Evolutionary conservation across 345 rosid genomes (phyloP).

Genomic region (Murraya koenigii): DNA sequence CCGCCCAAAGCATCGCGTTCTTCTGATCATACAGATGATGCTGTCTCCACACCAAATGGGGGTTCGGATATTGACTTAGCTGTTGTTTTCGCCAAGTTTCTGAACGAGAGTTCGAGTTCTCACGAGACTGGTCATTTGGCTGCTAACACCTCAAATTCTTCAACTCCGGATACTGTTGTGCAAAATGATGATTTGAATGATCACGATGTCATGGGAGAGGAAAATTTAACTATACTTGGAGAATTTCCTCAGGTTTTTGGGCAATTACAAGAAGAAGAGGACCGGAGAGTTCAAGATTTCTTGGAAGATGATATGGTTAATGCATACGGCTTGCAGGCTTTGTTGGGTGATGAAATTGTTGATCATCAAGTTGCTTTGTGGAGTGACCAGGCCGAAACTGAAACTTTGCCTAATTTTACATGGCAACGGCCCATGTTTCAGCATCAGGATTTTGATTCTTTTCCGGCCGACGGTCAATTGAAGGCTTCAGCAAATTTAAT

Average conservation of each 20-base stretch:
- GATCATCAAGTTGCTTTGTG: conserved; percentile 27
- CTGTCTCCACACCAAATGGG: not conserved
- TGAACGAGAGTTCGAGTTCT: conserved; percentile 33
- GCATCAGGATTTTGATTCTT: conserved; percentile 29
- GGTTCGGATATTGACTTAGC: conserved; percentile 62
- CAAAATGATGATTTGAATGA: conserved; percentile 9
- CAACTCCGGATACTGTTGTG: conserved; percentile 1
- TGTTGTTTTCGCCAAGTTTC: conserved; percentile 65
- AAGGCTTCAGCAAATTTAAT: conserved; percentile 36
- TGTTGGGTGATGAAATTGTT: conserved; percentile 40
- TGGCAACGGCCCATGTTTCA: conserved; percentile 28
- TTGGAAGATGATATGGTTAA: conserved; percentile 20
- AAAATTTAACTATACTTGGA: not conserved
- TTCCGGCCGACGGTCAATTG: conserved; percentile 34
- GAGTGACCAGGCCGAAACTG: conserved; percentile 25
- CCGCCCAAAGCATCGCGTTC: not conserved
- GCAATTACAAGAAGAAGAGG: conserved; percentile 17
- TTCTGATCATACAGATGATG: not conserved
- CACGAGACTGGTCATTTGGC: conserved; percentile 7
- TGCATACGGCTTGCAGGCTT: conserved; percentile 26
- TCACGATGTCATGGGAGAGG: conserved; percentile 1
- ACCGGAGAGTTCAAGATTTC: conserved; percentile 14
- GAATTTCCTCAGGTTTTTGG: conserved; percentile 15
- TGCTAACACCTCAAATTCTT: conserved; percentile 12
- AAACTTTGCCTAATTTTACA: conserved; percentile 6